phyloP scores from a whole-genome alignment of 2,329 filamentous ascomycete species.

The Aureobasidium namibiae region DNA sequence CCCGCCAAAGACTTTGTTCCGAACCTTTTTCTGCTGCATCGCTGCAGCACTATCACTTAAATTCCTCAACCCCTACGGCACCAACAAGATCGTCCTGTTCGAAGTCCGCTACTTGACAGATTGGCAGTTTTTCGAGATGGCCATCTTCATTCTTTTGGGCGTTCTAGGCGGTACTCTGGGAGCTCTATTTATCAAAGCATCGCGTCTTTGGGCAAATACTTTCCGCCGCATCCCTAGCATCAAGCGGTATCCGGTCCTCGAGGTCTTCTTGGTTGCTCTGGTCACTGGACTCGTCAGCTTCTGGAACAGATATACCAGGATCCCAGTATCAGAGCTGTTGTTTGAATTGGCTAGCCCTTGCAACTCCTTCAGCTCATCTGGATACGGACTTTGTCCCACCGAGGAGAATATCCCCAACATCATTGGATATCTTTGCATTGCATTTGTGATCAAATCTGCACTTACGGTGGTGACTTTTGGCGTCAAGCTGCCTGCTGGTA shows the following conservation, averaged over 20 bases:
- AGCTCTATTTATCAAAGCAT: conserved; percentile 94
- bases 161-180: conserved; percentile 76
- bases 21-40: conserved; percentile 98
- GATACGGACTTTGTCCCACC: conserved; percentile 71
- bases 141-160: conserved; percentile 77
- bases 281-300: conserved; percentile 79
- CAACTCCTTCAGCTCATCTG: conserved; percentile 55
- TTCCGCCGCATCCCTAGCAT: conserved; percentile 76
- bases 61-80: conserved; percentile 92
- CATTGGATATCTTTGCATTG: conserved; percentile 61
- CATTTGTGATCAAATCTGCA: conserved; percentile 83
- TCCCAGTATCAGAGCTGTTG: conserved; percentile 83
- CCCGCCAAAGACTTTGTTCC: conserved; percentile 90
- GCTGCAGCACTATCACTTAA: conserved; percentile 81
- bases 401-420: conserved; percentile 71
- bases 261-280: conserved; percentile 80
- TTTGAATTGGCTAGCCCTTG: conserved; percentile 89
- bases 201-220: conserved; percentile 76
- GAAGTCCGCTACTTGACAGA: conserved; percentile 84
- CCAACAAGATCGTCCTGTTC: conserved; percentile 93
- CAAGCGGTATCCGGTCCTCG: conserved; percentile 74
- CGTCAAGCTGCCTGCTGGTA: conserved; percentile 91
- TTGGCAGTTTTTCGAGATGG: conserved; percentile 90
- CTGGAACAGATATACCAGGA: conserved; percentile 85
- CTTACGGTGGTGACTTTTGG: conserved; percentile 89